Base-by-base conservation (phyloP, 805 yeast genomes). In the Candida ovalis region DNA sequence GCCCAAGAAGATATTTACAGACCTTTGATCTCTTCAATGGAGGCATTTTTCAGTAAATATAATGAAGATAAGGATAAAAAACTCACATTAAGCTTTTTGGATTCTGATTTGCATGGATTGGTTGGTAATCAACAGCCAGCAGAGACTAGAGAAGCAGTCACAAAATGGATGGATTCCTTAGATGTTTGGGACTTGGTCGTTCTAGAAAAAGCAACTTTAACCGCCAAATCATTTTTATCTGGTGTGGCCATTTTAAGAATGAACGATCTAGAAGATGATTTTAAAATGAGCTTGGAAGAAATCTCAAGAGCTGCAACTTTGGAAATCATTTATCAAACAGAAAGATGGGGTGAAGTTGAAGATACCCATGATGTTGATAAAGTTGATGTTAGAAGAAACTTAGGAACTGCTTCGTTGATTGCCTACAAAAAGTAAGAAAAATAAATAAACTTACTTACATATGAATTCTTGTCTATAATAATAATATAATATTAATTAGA, bases 291-390 rank as follows among this genome's bases (percentile, higher is more conserved):
- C 2, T 68, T 87, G 17, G 90, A 85, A 46, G 87, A 88, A 52
- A 75, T 92, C 36, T 85, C 91, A 1, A 80, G 80, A 58, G 78
- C 86, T 49, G 90, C 90, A 9, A 83, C 86, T 48, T 72, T 94
- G 58, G 99, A 94, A 62, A 83, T 84, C 13, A 81, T 84, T 30
- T 80, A 79, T 67, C 99, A 94, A 69, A 87, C 96, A 32, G 82
- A 81, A 21, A 78, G 83, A 61, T 94, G 99, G 99, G 99, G 99
- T 28, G 97, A 92, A 67, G 98, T 92, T 22, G 98, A 94, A 69
- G 99, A 94, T 62, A 89, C 98, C 2, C 99, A 94, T 63, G 99
- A 94, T 65, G 97, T 94, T n/a, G 96, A 88, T 60, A 84, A 86
- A 66, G 96, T 84, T 36, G 97, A 94, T 58, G 76, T 95, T 58